Percentiles rank a stretch among this genome's conserved stretches.
phyloP scores from a whole-genome alignment of 257 asterid species.

The Solanum infundibuliforme region DNA sequence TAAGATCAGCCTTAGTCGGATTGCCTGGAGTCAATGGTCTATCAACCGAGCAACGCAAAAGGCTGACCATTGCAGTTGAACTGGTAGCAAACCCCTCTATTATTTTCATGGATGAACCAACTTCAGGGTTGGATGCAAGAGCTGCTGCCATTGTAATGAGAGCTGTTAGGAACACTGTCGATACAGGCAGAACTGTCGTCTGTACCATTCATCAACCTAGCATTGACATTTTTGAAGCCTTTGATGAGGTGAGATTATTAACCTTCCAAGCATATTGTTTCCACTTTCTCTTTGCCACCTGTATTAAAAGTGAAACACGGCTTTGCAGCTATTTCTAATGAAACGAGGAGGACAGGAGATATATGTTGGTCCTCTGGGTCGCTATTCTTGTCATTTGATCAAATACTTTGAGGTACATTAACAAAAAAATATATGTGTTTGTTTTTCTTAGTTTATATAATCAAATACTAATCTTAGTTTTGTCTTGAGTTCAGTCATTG shows the following conservation, averaged over 20 bases:
- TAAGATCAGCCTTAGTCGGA: slow-evolving; percentile 50
- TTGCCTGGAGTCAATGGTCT: slow-evolving; percentile 54
- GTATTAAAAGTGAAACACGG: not conserved
- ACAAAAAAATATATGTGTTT: not conserved
- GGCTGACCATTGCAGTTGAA: slow-evolving; percentile 65
- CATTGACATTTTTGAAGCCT: slow-evolving; percentile 59
- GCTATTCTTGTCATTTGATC: slow-evolving; percentile 31
- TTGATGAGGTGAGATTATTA: slow-evolving; percentile 35
- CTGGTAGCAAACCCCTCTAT: slow-evolving; percentile 61
- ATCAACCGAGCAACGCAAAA: slow-evolving; percentile 60
- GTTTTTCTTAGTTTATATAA: not conserved
- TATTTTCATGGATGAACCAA: slow-evolving; percentile 71
- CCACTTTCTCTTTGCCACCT: not conserved
- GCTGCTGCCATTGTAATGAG: slow-evolving; percentile 71
- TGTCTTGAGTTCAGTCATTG: slow-evolving; percentile 15
- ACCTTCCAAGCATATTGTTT: not conserved
- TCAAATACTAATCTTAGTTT: not conserved
- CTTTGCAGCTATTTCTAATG: slow-evolving; percentile 36
- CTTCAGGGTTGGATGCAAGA: slow-evolving; percentile 63
- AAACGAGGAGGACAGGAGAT: slow-evolving; percentile 69
- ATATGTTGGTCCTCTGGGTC: slow-evolving; percentile 60
- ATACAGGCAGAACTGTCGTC: slow-evolving; percentile 57
- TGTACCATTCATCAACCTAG: slow-evolving; percentile 78
- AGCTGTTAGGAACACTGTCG: slow-evolving; percentile 55
- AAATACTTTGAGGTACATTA: slow-evolving; percentile 35